Base-by-base conservation (phyloP, 2,329 filamentous ascomycete species). In the Aspergillus cejpii region DNA sequence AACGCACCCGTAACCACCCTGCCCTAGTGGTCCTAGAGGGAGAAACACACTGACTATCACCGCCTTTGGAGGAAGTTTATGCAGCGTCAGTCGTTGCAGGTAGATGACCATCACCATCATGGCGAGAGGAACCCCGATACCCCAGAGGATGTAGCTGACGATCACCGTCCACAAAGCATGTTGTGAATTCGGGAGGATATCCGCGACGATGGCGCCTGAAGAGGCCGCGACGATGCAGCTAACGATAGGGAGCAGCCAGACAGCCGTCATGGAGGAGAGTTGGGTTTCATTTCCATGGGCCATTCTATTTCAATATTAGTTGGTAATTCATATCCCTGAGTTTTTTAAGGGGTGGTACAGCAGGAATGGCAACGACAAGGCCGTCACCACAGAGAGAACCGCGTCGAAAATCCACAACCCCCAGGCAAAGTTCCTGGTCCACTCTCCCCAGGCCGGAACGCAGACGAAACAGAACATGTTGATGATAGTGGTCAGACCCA, bases 71-170 rank as follows among this genome's bases (percentile, higher is more conserved):
- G 83, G 84, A n/a, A 87, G 69, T 31, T 81, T 80, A 64, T 87
- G 77, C 2, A 86, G 62, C 2, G 78, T 80, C 19, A 88, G 71
- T 11, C 83, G 79, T 45, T 83, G 78, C 52, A 85, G 83, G 65
- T 87, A 87, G 38, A 87, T 76, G 4, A 78, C 79, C 33, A 86
- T 71, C 6, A 85, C 75, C 50, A 78, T 77, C 62, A 83, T 72
- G 0, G 81, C 77, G 37, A 87, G 65, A 0, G 77, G 76, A 1
- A 76, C 67, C 2, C 81, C 79, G 41, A 83, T 78, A 0, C 83
- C 83, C 81, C 81, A 86, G 47, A 87, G 75, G n/a, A 85, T 69
- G 61, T 87, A 88, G 19, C 76, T 81, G 12, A 71, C 70, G 17
- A 87, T 66, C 15, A 87, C 58, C 0, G 84, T 87, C 45, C 75